A percentile compares a stretch with the other conserved stretches of the same genome.
phyloP scores from a whole-genome alignment of 306 rosid genomes.

The Chamaecrista fasciculata region DNA sequence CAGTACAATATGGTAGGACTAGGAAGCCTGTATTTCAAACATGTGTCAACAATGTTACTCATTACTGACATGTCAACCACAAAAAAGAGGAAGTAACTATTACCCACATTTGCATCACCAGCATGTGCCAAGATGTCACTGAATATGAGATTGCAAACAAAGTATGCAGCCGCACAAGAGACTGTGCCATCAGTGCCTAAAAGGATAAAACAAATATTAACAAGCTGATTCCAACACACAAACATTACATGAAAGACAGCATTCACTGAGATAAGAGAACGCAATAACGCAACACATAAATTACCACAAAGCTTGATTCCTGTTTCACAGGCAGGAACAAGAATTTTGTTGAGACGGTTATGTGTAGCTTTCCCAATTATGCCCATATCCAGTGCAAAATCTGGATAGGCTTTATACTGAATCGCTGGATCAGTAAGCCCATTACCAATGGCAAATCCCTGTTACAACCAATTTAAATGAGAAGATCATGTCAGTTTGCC shows the following conservation, averaged over 20 bases:
- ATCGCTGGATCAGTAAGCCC: conserved; percentile 96
- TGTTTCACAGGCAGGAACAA: conserved; percentile 79
- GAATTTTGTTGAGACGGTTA: conserved; percentile 58
- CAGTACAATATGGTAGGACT: background rate
- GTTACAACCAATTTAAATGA: conserved; percentile 39
- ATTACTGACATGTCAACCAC: conserved; percentile 18
- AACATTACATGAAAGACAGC: background rate
- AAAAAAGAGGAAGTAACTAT: conserved; percentile 27
- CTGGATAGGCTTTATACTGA: conserved; percentile 89
- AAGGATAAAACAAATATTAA: conserved; percentile 30
- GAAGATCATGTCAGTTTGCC: conserved; percentile 6
- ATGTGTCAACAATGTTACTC: background rate
- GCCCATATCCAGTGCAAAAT: conserved; percentile 84
- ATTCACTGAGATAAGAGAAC: conserved; percentile 13
- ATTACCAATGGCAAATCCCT: conserved; percentile 98
- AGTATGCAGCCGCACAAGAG: conserved; percentile 74
- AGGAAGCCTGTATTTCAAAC: conserved; percentile 2
- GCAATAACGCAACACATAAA: conserved; percentile 21
- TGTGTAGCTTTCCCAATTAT: conserved; percentile 62
- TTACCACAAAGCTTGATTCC: conserved; percentile 89
- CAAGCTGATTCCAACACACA: conserved; percentile 11
- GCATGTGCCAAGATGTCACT: conserved; percentile 69
- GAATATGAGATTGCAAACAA: conserved; percentile 77
- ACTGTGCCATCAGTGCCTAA: conserved; percentile 89
- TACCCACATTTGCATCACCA: conserved; percentile 74